Evolutionary conservation across 2,329 filamentous ascomycete genomes (phyloP), one percentile per base, ranked within the genome.

Genomic region (Talaromyces sp.): DNA sequence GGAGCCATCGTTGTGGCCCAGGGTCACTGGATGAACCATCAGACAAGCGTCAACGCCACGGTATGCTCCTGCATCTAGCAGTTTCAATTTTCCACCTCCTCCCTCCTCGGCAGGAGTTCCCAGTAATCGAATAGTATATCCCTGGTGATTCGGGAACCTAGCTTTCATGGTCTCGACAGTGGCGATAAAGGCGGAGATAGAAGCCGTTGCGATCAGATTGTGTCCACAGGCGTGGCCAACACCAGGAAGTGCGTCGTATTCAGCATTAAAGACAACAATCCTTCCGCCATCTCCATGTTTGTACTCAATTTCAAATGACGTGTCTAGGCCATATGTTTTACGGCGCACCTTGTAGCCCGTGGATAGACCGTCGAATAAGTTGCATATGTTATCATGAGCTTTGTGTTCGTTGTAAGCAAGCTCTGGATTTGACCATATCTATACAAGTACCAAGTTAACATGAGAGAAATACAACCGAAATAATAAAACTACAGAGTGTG

Each of bases 41-140:
- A 77, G 56, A 49, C 69, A 70, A 32, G 67, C 68, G 53, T 69
- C 69, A 19, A 71, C 65, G 4, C 58, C 67, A 10, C 66, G 60
- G 62, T 73, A 76, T 4, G 74, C 76, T 17, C 77, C 76, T 10
- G 75, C 75, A 33, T 75, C 66, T 33, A 78, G 70, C 8, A 79
- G 70, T 42, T 70, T 64, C 47, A 71, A 53, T 61, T 73, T 73
- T n/a, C 71, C 71, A 6, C 71, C 71, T 13, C 66, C 65, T 10
- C 60, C 59, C 60, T 71, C 69, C 62, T 71, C 69, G 3, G 70
- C 68, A 3, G 71, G 69, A 11, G 70, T 73, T 4, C 70, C 70
- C 15, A 72, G 65, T 11, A 72, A 54, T 22, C 66, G 65, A 9
- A 68, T 64, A 17, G 69, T 72, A 36, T 70, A 71, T 55, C 68